These are phyloP conservation scores for Tillandsia fasciculata DNA, from an alignment of 176 grass and related monocot genomes.

Conservation along the genomic window DNA sequence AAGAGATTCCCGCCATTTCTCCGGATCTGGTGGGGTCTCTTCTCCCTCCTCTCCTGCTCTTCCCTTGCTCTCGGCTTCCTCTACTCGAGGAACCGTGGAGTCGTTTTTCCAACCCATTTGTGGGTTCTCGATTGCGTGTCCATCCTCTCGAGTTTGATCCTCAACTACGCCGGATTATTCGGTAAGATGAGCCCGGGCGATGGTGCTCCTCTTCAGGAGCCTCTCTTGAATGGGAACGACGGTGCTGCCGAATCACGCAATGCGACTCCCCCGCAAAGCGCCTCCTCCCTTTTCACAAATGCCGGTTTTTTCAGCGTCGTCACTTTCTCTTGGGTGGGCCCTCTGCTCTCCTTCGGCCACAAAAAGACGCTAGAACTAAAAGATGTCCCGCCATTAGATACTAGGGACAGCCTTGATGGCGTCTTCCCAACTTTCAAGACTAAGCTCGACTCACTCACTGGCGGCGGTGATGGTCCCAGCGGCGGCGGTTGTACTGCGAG, in stretches of 20 bases:
- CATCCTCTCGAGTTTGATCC: constrained; percentile 8
- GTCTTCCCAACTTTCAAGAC: constrained; percentile 45
- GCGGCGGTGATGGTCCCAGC: background rate
- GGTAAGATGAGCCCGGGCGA: constrained; percentile 9
- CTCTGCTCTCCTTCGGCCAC: constrained; percentile 48
- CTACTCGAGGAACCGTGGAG: background rate
- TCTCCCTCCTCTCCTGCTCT: constrained; percentile 38
- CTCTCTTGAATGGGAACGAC: constrained; percentile 41
- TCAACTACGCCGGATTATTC: constrained; percentile 32
- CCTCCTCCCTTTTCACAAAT: constrained; percentile 41
- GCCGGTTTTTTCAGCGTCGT: constrained; percentile 57
- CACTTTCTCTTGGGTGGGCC: constrained; percentile 62
- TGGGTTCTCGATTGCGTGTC: constrained; percentile 51
- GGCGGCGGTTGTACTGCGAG: background rate
- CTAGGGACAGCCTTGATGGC: constrained; percentile 32
- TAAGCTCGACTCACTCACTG: constrained; percentile 33
- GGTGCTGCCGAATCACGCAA: background rate
- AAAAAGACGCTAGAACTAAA: constrained; percentile 56
- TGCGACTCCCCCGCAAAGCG: background rate
- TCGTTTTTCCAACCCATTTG: background rate
- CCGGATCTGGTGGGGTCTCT: constrained; percentile 53
- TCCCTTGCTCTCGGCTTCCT: constrained; percentile 24
- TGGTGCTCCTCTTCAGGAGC: constrained; percentile 29
- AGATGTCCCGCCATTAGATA: constrained; percentile 54
- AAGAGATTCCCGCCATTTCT: constrained; percentile 40